Evolutionary conservation across 2,329 filamentous ascomycete genomes (phyloP).

Genomic region (Ascocoryne sarcoides): DNA sequence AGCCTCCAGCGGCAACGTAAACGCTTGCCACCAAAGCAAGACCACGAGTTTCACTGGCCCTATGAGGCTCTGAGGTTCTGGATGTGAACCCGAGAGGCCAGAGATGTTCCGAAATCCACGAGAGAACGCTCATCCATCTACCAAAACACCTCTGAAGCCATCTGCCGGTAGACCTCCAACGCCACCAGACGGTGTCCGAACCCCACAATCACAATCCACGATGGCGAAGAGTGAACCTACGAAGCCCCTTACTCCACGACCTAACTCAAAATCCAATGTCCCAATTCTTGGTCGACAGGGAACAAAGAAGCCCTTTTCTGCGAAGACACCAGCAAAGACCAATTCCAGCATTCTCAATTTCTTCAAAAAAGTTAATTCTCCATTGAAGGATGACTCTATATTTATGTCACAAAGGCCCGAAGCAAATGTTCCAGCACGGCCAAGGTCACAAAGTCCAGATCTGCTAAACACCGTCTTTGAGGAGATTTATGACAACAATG

Average conservation of each 20-base stretch:
- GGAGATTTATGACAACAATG: slow-evolving; percentile 20
- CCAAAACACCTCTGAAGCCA: slow-evolving; percentile 30
- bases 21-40: no score
- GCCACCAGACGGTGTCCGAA: slow-evolving; percentile 31
- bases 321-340: slow-evolving; percentile 25
- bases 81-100: no score
- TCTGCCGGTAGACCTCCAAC: slow-evolving; percentile 44
- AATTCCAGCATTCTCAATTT: slow-evolving; percentile 66
- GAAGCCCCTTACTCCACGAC: slow-evolving; percentile 25
- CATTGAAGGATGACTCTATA: slow-evolving; percentile 43
- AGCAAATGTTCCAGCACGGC: slow-evolving; percentile 3
- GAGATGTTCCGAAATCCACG: slow-evolving; percentile 47
- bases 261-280: slow-evolving; percentile 22
- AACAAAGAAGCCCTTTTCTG: slow-evolving; percentile 15
- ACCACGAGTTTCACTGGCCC: no score
- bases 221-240: slow-evolving; percentile 20
- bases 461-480: slow-evolving; percentile 15
- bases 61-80: no score
- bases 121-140: slow-evolving; percentile 33
- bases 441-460: slow-evolving; percentile 10
- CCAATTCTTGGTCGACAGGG: slow-evolving; percentile 2
- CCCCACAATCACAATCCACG: slow-evolving; percentile 4
- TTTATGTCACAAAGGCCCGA: slow-evolving; percentile 37
- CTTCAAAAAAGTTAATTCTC: slow-evolving; percentile 57
- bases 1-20: no score